A percentile compares a stretch with the other conserved stretches of the same genome.
phyloP scores from a whole-genome alignment of 2,329 filamentous ascomycete species.

The Paecilomyces formosus region DNA sequence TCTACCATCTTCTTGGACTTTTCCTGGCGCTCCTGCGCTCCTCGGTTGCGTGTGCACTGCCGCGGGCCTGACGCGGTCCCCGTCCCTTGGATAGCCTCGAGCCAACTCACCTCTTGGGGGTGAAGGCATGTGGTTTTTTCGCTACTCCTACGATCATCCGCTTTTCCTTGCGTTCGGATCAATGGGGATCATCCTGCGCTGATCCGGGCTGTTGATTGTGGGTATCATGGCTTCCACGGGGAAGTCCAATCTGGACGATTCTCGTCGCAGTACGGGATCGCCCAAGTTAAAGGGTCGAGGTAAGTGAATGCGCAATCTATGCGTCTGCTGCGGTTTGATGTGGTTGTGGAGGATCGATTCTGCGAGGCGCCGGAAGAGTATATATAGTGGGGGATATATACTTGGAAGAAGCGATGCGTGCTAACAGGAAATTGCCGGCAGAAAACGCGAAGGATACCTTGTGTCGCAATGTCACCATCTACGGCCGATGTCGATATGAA shows the following conservation, averaged over 20 bases:
- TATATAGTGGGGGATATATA: background rate
- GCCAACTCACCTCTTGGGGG: slow-evolving; percentile 9
- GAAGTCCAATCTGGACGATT: slow-evolving; percentile 38
- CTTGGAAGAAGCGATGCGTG: background rate
- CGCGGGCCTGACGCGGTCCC: background rate
- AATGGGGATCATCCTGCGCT: slow-evolving; percentile 33
- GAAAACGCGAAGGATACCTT: slow-evolving; percentile 79
- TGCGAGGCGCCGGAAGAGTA: background rate
- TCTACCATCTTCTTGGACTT: background rate
- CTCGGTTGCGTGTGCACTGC: background rate
- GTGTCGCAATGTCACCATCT: slow-evolving; percentile 88
- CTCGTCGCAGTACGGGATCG: slow-evolving; percentile 38
- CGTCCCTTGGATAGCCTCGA: slow-evolving; percentile 8
- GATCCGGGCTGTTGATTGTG: slow-evolving; percentile 24
- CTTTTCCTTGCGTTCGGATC: slow-evolving; percentile 23
- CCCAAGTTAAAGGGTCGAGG: slow-evolving; percentile 43
- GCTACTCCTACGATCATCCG: slow-evolving; percentile 17
- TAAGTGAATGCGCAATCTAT: slow-evolving; percentile 20
- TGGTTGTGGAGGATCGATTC: background rate
- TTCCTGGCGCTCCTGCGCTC: background rate
- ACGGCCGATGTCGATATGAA: slow-evolving; percentile 86
- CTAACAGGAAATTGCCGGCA: slow-evolving; percentile 22
- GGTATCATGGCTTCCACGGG: slow-evolving; percentile 36
- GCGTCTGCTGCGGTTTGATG: background rate
- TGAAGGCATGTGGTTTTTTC: slow-evolving; percentile 32